These are phyloP conservation scores for Aureoboletus auriporus DNA, from an alignment of 768 basidiomycete species.

Conservation along the genomic window DNA sequence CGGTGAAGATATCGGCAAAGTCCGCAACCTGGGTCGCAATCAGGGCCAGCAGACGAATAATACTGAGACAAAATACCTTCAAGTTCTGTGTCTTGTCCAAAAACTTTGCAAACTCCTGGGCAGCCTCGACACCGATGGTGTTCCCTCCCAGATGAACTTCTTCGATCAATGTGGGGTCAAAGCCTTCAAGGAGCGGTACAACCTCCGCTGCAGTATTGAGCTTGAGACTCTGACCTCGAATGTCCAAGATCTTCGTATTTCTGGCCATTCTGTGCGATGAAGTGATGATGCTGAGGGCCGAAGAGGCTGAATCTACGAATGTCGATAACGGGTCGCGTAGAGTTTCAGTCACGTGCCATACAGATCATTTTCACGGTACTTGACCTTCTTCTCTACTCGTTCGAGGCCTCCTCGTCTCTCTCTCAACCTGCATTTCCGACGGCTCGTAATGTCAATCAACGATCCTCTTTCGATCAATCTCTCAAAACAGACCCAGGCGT, in stretches of 20 bases:
- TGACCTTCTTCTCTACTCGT: too few relatives aligned
- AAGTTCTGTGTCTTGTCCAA: conserved; percentile 62
- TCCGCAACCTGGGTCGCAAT: conserved; percentile 71
- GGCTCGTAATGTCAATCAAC: conserved; percentile 11
- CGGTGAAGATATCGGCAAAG: conserved; percentile 97
- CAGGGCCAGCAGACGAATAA: not conserved
- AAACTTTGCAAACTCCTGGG: conserved; percentile 77
- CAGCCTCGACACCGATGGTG: conserved; percentile 89
- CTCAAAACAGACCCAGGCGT: conserved; percentile 43
- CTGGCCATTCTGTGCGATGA: conserved; percentile 13
- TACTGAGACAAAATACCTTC: conserved; percentile 45
- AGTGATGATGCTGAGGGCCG: not conserved
- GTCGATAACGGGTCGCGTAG: conserved; percentile 17
- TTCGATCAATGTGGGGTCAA: conserved; percentile 65
- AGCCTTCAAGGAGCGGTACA: conserved; percentile 61
- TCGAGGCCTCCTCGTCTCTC: not conserved
- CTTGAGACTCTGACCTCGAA: conserved; percentile 49
- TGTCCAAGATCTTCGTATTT: conserved; percentile 21
- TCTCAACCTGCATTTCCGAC: not conserved
- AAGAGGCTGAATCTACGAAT: not conserved
- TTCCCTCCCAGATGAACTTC: conserved; percentile 95
- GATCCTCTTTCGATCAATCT: conserved; percentile 63
- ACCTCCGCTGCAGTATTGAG: conserved; percentile 75
- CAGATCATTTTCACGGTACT: too few relatives aligned
- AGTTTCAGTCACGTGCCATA: conserved; percentile 23